phyloP scores from a whole-genome alignment of 371 early-diverging fungal species.

The Apophysomyces variabilis region DNA sequence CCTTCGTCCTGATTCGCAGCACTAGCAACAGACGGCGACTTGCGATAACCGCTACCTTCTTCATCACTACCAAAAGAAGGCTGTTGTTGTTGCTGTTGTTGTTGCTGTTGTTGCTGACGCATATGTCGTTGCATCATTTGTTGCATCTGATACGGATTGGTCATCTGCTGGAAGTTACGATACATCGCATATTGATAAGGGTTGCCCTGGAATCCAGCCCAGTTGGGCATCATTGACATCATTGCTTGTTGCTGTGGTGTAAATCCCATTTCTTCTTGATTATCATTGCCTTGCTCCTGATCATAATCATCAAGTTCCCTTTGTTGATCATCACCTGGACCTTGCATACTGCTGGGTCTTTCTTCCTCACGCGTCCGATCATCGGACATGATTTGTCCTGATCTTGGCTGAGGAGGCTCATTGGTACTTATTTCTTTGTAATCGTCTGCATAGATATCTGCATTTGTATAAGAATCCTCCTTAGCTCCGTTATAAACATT shows the following conservation, averaged over 20 bases:
- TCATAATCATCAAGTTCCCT: constrained; percentile 5
- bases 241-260: constrained; percentile 16
- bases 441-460: constrained; percentile 37
- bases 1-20: constrained; percentile 58
- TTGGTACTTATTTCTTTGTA: constrained; percentile 26
- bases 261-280: constrained; percentile 18
- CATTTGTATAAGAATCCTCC: constrained; percentile 30
- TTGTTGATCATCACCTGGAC: constrained; percentile 11
- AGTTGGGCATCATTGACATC: constrained; percentile 25
- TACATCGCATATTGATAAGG: constrained; percentile 37
- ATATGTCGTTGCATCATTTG: constrained; percentile 46
- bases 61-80: constrained; percentile 16
- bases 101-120: constrained; percentile 29
- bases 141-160: constrained; percentile 38
- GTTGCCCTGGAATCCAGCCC: constrained; percentile 24
- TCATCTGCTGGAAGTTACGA: constrained; percentile 37
- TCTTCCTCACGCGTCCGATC: background rate
- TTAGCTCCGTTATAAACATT: constrained; percentile 41
- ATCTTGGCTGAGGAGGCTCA: constrained; percentile 7
- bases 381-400: constrained; percentile 11
- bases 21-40: constrained; percentile 29
- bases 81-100: constrained; percentile 22
- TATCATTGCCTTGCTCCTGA: background rate
- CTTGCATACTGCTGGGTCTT: background rate
- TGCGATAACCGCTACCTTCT: constrained; percentile 14